Evolutionary conservation across 768 basidiomycete species (phyloP).

Genomic region (Leucocoprinus leucothites): DNA sequence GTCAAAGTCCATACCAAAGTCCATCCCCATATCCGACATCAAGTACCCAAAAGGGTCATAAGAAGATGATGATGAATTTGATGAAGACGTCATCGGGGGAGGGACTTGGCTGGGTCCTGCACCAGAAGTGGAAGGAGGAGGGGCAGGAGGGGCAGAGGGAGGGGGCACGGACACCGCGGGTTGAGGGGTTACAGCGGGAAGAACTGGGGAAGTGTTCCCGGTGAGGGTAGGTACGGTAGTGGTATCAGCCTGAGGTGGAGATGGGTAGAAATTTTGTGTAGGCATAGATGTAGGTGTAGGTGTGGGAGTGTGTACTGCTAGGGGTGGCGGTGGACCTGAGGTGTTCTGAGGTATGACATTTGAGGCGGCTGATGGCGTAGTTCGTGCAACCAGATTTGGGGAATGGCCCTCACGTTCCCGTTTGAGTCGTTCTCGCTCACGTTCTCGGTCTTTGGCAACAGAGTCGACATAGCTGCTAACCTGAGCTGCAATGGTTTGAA

Average conservation of each 20-base stretch:
- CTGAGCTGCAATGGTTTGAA: slow-evolving; percentile 54
- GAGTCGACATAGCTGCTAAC: slow-evolving; percentile 72
- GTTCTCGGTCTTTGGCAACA: slow-evolving; percentile 72
- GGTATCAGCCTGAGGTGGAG: slow-evolving; percentile 52
- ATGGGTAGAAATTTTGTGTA: slow-evolving; percentile 53
- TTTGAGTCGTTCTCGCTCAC: slow-evolving; percentile 71
- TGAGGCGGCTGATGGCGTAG: slow-evolving; percentile 15
- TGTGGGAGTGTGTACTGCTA: slow-evolving; percentile 21
- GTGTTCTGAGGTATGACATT: neutral
- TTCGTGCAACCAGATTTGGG: slow-evolving; percentile 29
- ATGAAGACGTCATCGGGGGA: too few species aligned
- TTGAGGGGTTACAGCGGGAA: slow-evolving; percentile 15
- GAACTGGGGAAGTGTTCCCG: slow-evolving; percentile 26
- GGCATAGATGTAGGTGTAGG: slow-evolving; percentile 19
- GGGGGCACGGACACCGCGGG: slow-evolving; percentile 3
- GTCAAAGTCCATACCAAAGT: slow-evolving; percentile 36
- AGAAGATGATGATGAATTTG: slow-evolving; percentile 22
- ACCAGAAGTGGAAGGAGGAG: slow-evolving; percentile 7
- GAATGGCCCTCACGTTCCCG: slow-evolving; percentile 56
- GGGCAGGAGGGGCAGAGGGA: slow-evolving; percentile 5
- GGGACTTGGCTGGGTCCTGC: neutral
- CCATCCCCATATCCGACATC: slow-evolving; percentile 50
- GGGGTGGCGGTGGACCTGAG: slow-evolving; percentile 8
- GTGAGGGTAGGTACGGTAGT: slow-evolving; percentile 21
- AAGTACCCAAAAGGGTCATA: slow-evolving; percentile 45